These are phyloP conservation scores for Pseudogymnoascus sp. DNA, from an alignment of 2,329 filamentous ascomycete genomes.

Conservation along the genomic window DNA sequence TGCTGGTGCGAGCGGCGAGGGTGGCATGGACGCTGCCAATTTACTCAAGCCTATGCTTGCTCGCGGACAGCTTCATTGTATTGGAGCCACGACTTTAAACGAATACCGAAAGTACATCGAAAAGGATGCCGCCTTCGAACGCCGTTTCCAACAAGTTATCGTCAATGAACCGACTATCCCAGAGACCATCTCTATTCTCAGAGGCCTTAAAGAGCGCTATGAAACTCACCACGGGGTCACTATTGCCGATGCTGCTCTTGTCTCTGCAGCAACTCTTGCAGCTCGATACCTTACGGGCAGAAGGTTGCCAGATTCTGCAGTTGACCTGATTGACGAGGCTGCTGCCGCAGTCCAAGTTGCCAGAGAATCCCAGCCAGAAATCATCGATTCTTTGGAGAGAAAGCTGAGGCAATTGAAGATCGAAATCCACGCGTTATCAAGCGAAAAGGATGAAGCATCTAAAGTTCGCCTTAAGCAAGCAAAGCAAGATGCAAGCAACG, in stretches of 20 bases:
- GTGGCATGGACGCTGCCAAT: conserved; percentile 98
- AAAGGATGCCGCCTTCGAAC: conserved; percentile 95
- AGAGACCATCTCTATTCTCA: conserved; percentile 95
- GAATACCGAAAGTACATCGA: conserved; percentile 99
- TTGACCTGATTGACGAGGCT: conserved; percentile 93
- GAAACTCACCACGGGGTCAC: conserved; percentile 97
- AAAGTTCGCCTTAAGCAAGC: conserved; percentile 74
- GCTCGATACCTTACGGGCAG: conserved; percentile 87
- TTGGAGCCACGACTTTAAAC: conserved; percentile 87
- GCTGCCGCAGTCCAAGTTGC: conserved; percentile 94
- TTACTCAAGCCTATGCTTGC: conserved; percentile 97
- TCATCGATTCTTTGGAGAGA: conserved; percentile 89
- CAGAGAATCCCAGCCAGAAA: conserved; percentile 91
- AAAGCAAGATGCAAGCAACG: conserved; percentile 85
- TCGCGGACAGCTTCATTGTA: conserved; percentile 92
- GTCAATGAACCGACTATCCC: conserved; percentile 86
- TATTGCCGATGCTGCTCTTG: conserved; percentile 88
- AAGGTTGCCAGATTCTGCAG: conserved; percentile 89
- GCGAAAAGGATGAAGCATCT: conserved; percentile 91
- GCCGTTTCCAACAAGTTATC: conserved; percentile 95
- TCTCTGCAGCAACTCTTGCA: conserved; percentile 82
- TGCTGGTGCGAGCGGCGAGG: conserved; percentile 86
- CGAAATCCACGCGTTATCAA: conserved; percentile 88
- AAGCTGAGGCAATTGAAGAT: conserved; percentile 87
- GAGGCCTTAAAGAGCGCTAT: conserved; percentile 95